Percentiles rank a stretch among this genome's conserved stretches.
Conservation (phyloP, 352 stramenopile genomes). For the Nothophytophthora sp. region DNA sequence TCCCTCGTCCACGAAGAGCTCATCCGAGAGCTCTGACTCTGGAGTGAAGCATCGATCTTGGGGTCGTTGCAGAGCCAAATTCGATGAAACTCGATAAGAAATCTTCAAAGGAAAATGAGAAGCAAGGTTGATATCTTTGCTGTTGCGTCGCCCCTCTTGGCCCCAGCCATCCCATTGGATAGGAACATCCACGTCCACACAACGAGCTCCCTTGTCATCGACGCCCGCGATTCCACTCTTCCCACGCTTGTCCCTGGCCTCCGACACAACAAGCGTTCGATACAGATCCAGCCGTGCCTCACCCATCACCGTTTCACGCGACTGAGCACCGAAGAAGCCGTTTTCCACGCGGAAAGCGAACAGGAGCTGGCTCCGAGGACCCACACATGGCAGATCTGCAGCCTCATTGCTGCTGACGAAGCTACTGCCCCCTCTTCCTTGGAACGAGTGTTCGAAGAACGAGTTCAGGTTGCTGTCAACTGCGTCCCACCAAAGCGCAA, state of each 20-base stretch:
- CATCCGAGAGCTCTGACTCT: background rate
- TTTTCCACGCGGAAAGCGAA: slow-evolving; percentile 26
- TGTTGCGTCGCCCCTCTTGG: background rate
- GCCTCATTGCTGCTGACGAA: background rate
- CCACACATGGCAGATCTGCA: slow-evolving; percentile 4
- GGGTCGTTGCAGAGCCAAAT: background rate
- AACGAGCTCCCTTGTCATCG: too few species aligned
- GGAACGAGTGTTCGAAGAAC: slow-evolving; percentile 35
- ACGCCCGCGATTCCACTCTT: background rate
- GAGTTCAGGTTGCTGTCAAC: slow-evolving; percentile 42
- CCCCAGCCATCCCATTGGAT: slow-evolving; percentile 4
- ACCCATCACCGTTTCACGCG: slow-evolving; percentile 9
- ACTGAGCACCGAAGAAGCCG: slow-evolving; percentile 21
- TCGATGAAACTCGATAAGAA: background rate
- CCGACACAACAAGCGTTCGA: background rate
- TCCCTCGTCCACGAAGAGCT: background rate
- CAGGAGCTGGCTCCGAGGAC: slow-evolving; percentile 13
- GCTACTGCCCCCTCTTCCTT: background rate
- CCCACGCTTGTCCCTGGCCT: background rate
- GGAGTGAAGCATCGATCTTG: background rate
- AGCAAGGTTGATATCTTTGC: background rate
- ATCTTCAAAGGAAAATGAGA: slow-evolving; percentile 16
- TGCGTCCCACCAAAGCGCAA: slow-evolving; percentile 63
- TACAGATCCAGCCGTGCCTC: slow-evolving; percentile 28
- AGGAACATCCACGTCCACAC: slow-evolving; percentile 1